Percentiles rank a stretch among this genome's conserved stretches.
These are phyloP conservation scores for Gamarada debralockiae DNA, from an alignment of 495 filamentous ascomycete species.

Conservation along the genomic window DNA sequence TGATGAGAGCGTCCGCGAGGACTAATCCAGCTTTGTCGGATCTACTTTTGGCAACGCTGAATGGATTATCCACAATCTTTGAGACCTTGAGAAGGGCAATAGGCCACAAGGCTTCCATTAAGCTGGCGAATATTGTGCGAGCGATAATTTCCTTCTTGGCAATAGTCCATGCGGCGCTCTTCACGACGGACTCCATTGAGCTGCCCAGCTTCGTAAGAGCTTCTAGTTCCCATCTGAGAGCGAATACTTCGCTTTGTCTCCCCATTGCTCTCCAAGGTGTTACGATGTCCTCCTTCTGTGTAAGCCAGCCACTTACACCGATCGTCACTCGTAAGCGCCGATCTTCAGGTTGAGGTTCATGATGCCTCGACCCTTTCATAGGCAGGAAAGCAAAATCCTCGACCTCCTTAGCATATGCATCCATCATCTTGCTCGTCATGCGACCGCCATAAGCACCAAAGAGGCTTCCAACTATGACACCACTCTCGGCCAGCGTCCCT, in stretches of 20 bases:
- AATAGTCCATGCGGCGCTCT: slow-evolving; percentile 69
- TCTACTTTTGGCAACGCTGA: slow-evolving; percentile 74
- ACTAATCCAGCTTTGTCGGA: slow-evolving; percentile 84
- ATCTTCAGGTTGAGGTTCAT: slow-evolving; percentile 34
- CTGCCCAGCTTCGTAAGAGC: slow-evolving; percentile 72
- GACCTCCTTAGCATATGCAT: slow-evolving; percentile 80
- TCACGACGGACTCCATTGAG: slow-evolving; percentile 68
- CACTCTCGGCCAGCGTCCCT: slow-evolving; percentile 72
- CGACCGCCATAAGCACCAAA: slow-evolving; percentile 88
- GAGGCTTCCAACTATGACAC: slow-evolving; percentile 72
- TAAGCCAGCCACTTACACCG: slow-evolving; percentile 79
- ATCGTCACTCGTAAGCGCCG: slow-evolving; percentile 78
- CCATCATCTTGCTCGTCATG: slow-evolving; percentile 84
- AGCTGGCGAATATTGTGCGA: slow-evolving; percentile 59
- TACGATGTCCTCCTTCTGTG: slow-evolving; percentile 62
- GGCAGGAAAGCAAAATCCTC: slow-evolving; percentile 88
- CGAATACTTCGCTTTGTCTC: slow-evolving; percentile 70
- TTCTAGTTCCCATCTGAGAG: slow-evolving; percentile 79
- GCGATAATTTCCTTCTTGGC: slow-evolving; percentile 72
- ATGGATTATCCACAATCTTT: slow-evolving; percentile 84
- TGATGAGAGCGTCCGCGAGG: slow-evolving; percentile 84
- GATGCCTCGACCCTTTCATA: slow-evolving; percentile 42
- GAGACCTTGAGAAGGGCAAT: slow-evolving; percentile 72
- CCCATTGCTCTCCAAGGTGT: slow-evolving; percentile 75
- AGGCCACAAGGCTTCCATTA: slow-evolving; percentile 73